Percentiles rank a stretch among this genome's conserved stretches.
phyloP scores from a whole-genome alignment of 1,284 basidiomycete species.

The Ceratobasidium sp. region DNA sequence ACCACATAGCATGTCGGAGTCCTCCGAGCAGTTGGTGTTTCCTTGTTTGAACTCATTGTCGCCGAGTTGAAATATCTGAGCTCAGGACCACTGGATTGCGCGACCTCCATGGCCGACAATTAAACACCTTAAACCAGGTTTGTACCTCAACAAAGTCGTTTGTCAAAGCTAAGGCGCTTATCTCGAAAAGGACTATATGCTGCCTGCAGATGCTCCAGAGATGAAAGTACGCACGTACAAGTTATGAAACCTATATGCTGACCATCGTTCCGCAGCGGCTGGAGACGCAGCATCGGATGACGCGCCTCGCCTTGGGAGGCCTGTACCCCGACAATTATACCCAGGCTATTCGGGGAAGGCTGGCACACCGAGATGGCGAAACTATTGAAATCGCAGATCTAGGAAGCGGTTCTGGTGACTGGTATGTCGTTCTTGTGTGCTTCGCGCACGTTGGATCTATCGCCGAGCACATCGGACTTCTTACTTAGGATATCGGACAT shows the following conservation, averaged over 20 bases:
- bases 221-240: slow-evolving; percentile 5
- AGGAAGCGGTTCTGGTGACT: slow-evolving; percentile 25
- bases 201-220: slow-evolving; percentile 31
- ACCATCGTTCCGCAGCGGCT: slow-evolving; percentile 8
- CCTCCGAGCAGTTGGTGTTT: neutral
- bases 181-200: slow-evolving; percentile 25
- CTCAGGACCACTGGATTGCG: neutral
- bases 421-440: slow-evolving; percentile 20
- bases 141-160: neutral
- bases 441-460: neutral
- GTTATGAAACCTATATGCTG: neutral
- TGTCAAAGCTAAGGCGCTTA: neutral
- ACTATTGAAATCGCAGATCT: slow-evolving; percentile 35
- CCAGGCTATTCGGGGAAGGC: slow-evolving; percentile 12
- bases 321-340: slow-evolving; percentile 33
- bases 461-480: slow-evolving; percentile 17
- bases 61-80: neutral
- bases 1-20: slow-evolving; percentile 4
- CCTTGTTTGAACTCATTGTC: neutral
- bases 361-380: slow-evolving; percentile 22
- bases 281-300: slow-evolving; percentile 32
- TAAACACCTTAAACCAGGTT: slow-evolving; percentile 24
- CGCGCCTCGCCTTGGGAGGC: slow-evolving; percentile 32
- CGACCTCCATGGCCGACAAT: slow-evolving; percentile 19
- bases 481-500: slow-evolving; percentile 43